Conservation (phyloP, 2,329 filamentous ascomycete genomes). For the Venturia pyrina region DNA sequence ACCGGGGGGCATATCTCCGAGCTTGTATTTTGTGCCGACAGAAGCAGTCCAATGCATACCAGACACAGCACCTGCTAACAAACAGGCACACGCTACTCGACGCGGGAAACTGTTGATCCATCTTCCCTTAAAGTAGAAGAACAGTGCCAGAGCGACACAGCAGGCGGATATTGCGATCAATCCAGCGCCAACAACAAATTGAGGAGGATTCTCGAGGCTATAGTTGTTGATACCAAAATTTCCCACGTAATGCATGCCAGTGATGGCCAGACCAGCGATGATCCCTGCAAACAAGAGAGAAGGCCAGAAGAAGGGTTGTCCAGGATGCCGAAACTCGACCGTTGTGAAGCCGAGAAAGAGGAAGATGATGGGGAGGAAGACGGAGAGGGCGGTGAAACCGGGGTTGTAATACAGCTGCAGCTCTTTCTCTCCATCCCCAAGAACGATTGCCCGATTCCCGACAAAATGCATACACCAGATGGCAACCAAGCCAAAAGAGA, state of each 20-base stretch:
- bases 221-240: slow-evolving; percentile 77
- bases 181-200: slow-evolving; percentile 57
- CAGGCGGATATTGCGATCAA: slow-evolving; percentile 65
- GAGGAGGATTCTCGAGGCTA: slow-evolving; percentile 47
- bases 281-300: slow-evolving; percentile 48
- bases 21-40: slow-evolving; percentile 57
- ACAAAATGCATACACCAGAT: slow-evolving; percentile 63
- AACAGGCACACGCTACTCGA: slow-evolving; percentile 51
- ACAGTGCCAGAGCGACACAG: slow-evolving; percentile 58
- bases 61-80: slow-evolving; percentile 65
- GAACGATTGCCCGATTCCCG: slow-evolving; percentile 67
- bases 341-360: slow-evolving; percentile 62
- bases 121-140: slow-evolving; percentile 64
- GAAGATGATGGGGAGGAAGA: slow-evolving; percentile 69
- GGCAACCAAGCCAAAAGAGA: slow-evolving; percentile 38
- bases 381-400: slow-evolving; percentile 64
- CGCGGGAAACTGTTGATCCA: slow-evolving; percentile 79
- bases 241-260: slow-evolving; percentile 82
- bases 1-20: slow-evolving; percentile 37
- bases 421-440: slow-evolving; percentile 49
- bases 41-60: slow-evolving; percentile 84
- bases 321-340: slow-evolving; percentile 38
- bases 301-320: slow-evolving; percentile 19
- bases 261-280: slow-evolving; percentile 64
- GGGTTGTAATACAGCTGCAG: slow-evolving; percentile 67